Percentiles rank a stretch among this genome's conserved stretches.
Conservation (phyloP, 306 rosid genomes). For the Abrus precatorius region DNA sequence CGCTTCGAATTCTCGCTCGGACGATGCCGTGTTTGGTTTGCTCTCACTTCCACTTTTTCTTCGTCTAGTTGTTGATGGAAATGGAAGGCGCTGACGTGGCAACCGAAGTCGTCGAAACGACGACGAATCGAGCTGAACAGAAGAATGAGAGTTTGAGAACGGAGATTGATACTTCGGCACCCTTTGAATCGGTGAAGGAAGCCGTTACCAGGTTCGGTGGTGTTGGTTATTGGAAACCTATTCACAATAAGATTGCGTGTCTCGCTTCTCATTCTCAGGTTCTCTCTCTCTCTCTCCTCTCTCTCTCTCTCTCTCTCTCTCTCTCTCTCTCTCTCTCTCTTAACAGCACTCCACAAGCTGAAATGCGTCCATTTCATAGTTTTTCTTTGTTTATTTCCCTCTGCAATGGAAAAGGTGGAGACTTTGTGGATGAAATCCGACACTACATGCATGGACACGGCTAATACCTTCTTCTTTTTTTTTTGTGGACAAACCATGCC, state of each 20-base stretch:
- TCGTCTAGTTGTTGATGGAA: background rate
- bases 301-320: background rate
- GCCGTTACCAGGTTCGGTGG: constrained; percentile 81
- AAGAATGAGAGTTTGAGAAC: constrained; percentile 51
- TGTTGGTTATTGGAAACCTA: constrained; percentile 81
- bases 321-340: background rate
- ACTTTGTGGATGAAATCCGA: background rate
- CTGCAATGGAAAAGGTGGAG: background rate
- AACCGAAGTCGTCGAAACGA: background rate
- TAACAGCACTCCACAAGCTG: constrained; percentile 6
- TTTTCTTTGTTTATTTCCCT: background rate
- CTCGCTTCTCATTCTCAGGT: constrained; percentile 57
- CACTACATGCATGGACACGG: constrained; percentile 1
- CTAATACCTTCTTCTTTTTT: no score
- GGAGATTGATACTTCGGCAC: constrained; percentile 86
- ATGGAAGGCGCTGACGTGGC: constrained; percentile 22
- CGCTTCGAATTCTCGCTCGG: background rate
- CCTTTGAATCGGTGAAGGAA: constrained; percentile 86
- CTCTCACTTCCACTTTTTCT: background rate
- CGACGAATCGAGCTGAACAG: constrained; percentile 34
- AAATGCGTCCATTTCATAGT: constrained; percentile 1
- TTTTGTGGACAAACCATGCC: no score
- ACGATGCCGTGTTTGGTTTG: background rate
- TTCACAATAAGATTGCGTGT: constrained; percentile 27
- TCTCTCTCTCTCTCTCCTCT: background rate